Base-by-base conservation (phyloP, 1,284 basidiomycete genomes). In the Singerocomus inundabilis region DNA sequence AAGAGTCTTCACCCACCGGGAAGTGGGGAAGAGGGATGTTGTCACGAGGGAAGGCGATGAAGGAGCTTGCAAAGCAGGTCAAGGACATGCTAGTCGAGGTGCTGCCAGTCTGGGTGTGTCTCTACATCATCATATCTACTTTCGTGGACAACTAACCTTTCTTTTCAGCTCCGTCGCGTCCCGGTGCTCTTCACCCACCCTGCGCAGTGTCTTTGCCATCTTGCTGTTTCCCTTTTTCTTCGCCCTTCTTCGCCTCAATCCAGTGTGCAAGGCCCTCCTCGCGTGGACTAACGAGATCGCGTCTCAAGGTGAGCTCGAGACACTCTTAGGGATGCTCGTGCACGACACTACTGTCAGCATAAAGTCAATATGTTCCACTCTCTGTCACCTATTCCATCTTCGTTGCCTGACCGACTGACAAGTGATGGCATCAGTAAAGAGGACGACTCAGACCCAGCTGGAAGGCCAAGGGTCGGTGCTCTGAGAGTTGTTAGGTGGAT, bases 11-110 rank as follows among this genome's bases (percentile, higher is more conserved):
- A 18, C 49, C 64, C 12, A 34, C 42, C 51, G 92, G 44, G 82
- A 84, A 48, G 75, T 98, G 38, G 84, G 82, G 29, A 99, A 99
- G 79, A 98, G 97, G 74, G 94, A 97, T 56, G 80, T 82, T n/a
- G 81, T 93, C 96, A 1, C 88, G 93, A 64, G 74, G 81, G 15
- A 85, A 90, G 58, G 94, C 93, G 0, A 71, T 98, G 51, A 95
- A 98, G 63, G 93, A 95, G 51, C 69, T 99, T 24, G 67, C 78
- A 9, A 75, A 69, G 2, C 96, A 91, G 91, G 70, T 92, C 25
- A 78, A 80, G 21, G 62, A 74, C 60, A 70, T 79, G 2, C 68
- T 92, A 48, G 73, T 77, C 30, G 77, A 82, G 54, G 83, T 85
- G 71, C 58, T 93, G 37, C 93, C 92, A 6, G 91, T 95, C 52